Percentiles rank a stretch among this genome's conserved stretches.
Conservation (phyloP, 2,329 filamentous ascomycete genomes). For the Leptographium flavum region DNA sequence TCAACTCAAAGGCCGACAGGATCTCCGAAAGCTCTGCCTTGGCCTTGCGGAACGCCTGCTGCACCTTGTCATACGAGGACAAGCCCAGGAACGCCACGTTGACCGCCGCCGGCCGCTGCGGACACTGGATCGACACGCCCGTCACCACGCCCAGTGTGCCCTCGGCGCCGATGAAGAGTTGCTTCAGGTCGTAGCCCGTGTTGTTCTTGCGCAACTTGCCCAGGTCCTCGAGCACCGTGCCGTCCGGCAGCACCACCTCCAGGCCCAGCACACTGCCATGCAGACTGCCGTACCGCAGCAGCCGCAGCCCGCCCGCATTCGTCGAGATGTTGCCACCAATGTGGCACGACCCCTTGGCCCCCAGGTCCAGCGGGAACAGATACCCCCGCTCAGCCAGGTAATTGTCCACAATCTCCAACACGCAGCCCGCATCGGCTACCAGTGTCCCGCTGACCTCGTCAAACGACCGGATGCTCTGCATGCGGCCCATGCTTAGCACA, state of each 20-base stretch:
- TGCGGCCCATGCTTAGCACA: constrained; percentile 75
- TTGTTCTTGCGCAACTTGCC: constrained; percentile 92
- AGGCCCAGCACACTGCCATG: constrained; percentile 87
- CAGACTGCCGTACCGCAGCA: constrained; percentile 85
- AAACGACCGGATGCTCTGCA: constrained; percentile 85
- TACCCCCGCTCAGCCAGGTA: constrained; percentile 71
- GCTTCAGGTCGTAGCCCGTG: constrained; percentile 94
- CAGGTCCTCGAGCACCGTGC: constrained; percentile 81
- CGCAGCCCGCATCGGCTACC: constrained; percentile 79
- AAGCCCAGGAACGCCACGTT: constrained; percentile 94
- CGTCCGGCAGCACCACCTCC: constrained; percentile 86
- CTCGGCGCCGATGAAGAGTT: constrained; percentile 90
- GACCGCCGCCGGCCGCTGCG: constrained; percentile 71
- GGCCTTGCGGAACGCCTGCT: constrained; percentile 73
- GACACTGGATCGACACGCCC: constrained; percentile 75
- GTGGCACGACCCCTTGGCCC: constrained; percentile 92
- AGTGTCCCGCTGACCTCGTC: constrained; percentile 86
- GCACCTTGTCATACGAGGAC: constrained; percentile 79
- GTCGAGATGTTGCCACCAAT: constrained; percentile 93
- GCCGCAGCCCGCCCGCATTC: constrained; percentile 80
- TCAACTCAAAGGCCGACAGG: constrained; percentile 91
- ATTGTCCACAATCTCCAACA: constrained; percentile 78
- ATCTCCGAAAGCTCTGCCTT: constrained; percentile 89
- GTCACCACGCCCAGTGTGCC: constrained; percentile 93
- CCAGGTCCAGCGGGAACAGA: constrained; percentile 93